phyloP scores from a whole-genome alignment of 495 filamentous ascomycete genomes.

The Penicillium crystallinum region DNA sequence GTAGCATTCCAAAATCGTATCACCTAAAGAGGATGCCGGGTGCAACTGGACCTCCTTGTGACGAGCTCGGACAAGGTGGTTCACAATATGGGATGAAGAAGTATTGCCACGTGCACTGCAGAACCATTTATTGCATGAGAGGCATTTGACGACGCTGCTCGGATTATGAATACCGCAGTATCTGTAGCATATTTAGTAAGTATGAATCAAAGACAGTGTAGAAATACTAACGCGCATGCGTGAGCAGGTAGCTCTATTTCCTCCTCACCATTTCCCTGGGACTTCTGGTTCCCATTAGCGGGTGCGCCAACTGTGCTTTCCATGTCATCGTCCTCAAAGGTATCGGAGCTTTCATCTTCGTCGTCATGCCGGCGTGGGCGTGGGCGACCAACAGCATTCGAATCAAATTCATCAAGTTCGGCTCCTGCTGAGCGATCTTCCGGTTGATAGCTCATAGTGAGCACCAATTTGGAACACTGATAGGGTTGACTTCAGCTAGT shows the following conservation, averaged over 20 bases:
- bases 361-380: constrained; percentile 70
- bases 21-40: constrained; percentile 88
- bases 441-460: constrained; percentile 49
- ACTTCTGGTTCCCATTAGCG: constrained; percentile 65
- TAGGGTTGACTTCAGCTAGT: neutral
- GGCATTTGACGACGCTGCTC: constrained; percentile 90
- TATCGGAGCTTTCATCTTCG: constrained; percentile 82
- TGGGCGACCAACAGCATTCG: constrained; percentile 54
- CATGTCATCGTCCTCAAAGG: constrained; percentile 82
- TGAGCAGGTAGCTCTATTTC: constrained; percentile 91
- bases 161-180: constrained; percentile 98
- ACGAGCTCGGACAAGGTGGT: constrained; percentile 92
- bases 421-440: constrained; percentile 61
- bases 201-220: neutral
- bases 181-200: constrained; percentile 40
- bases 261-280: constrained; percentile 62
- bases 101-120: constrained; percentile 97
- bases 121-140: constrained; percentile 97
- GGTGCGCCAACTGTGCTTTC: constrained; percentile 88
- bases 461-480: constrained; percentile 57
- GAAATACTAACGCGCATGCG: constrained; percentile 81
- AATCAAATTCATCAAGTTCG: constrained; percentile 72
- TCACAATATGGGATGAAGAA: constrained; percentile 95
- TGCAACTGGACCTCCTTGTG: constrained; percentile 99
- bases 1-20: constrained; percentile 97